Evolutionary conservation across 176 grass and related monocot genomes (phyloP).

Genomic region (Eragrostis curvula): DNA sequence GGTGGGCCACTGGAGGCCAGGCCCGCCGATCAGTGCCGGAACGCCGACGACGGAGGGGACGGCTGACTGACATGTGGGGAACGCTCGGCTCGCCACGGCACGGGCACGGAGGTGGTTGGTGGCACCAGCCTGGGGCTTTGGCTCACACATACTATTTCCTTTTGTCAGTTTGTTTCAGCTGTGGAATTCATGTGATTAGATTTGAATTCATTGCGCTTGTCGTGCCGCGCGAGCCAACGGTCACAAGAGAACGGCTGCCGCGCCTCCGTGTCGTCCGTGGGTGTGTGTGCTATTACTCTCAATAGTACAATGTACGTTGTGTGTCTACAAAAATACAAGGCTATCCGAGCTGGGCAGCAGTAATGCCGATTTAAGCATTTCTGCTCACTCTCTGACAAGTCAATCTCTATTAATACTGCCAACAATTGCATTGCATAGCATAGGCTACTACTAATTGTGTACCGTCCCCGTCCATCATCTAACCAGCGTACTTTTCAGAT

Average conservation of each 20-base stretch:
- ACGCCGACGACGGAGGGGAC: conserved; percentile 38
- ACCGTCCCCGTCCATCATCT: no score
- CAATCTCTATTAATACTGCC: no score
- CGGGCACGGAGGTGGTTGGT: neutral
- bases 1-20: conserved; percentile 65
- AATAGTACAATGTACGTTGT: neutral
- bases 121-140: conserved; percentile 18
- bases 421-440: no score
- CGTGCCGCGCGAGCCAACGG: conserved; percentile 44
- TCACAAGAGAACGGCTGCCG: neutral
- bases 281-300: neutral
- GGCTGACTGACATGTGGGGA: conserved; percentile 48
- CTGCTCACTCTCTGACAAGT: neutral
- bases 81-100: neutral
- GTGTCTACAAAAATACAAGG: neutral
- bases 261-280: neutral
- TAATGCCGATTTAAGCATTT: neutral
- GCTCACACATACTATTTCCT: conserved; percentile 12
- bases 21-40: conserved; percentile 67
- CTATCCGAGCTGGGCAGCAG: neutral
- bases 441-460: no score
- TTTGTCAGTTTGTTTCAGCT: conserved; percentile 24
- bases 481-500: no score
- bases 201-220: conserved; percentile 36
- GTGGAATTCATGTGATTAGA: conserved; percentile 46